Base-by-base conservation (phyloP, 1,139 yeast genomes). In the Scheffersomyces illinoinensis region DNA sequence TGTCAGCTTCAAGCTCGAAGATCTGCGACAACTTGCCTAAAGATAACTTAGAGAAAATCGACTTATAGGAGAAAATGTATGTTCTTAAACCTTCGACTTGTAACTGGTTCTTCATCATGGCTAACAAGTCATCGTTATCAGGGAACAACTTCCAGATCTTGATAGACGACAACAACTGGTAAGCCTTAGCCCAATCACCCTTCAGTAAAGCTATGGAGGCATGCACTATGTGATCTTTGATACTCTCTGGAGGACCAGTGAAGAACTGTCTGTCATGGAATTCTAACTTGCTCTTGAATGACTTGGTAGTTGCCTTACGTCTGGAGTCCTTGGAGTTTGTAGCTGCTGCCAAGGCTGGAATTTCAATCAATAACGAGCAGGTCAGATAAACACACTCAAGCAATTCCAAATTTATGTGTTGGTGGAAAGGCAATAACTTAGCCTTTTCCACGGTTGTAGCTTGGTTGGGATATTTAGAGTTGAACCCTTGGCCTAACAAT, bases 221-320 rank as follows among this genome's bases (percentile, higher is more conserved):
- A 74, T 91, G 93, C 83, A 95, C 89, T 68, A 95, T 89, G 76
- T 87, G 93, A 76, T 95, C 99, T 72, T 96, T 90, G 57, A 96
- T 91, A 76, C 95, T 91, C 78, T 95, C 99, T 59, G 98, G 98
- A 53, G 99, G 99, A 50, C 99, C 99, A 65, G 93, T 92, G 82
- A 95, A 95, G 62, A 90, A 91, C 75, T 95, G 97, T 76, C 96
- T 90, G 73, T 93, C 97, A 71, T 91, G 93, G 80, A 90, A 91
- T 72, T 95, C 99, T 68, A 95, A 85, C 76, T 91, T 87, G 74
- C 97, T 88, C 79, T 96, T 89, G 83, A 95, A 93, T 48, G 97
- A 91, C 77, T 92, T 93, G 68, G 89, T 81, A 60, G 86, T 78
- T 61, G 89, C 83, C 69, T 87, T 85, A 76, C 91, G 88, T 77